Base-by-base conservation (phyloP, 257 asterid genomes). In the Misopates orontium region DNA sequence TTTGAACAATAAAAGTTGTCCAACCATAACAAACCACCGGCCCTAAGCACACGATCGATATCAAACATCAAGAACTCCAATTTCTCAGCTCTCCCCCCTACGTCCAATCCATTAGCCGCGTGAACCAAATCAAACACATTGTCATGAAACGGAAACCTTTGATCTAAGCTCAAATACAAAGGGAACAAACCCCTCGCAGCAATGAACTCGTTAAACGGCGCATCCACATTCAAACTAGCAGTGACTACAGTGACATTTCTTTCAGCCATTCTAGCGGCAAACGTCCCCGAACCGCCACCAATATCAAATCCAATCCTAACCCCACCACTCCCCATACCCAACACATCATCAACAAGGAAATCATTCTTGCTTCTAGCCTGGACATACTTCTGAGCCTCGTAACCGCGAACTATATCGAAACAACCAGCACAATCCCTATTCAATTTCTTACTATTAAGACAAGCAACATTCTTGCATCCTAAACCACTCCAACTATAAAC, bases 31-130 rank as follows among this genome's bases (percentile, higher is more conserved):
- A 90, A 39, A 0, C 97, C 97, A 8, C 97, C 95, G 0, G 86
- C 86, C 78, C 96, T 71, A 50, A 90, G 70, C 13, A 90, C 84
- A 13, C 97, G 83, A 64, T 90, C 96, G 3, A 87, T 73, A 64
- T 90, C 97, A 72, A 90, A 90, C 90, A 90, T 79, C 92, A 90
- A 78, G 81, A 90, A 88, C 85, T 90, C 96, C 60, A 90, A 51
- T 41, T 85, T 87, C 80, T 90, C 97, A 0, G 79, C 62, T 11
- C 77, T 75, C 54, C 95, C 89, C 19, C 79, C 84, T 9, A 85
- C 82, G 65, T 86, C 93, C 78, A 88, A 64, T 23, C 79, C 95
- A 45, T 82, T 91, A 10, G 81, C 86, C 50, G 78, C 88, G 23
- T 75, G 97, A 52, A 86, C 80, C 75, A 88, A 55, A 83, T 91